A percentile compares a stretch with the other conserved stretches of the same genome.
These are phyloP conservation scores for Pulveroboletus ravenelii DNA, from an alignment of 768 basidiomycete genomes.

Conservation along the genomic window DNA sequence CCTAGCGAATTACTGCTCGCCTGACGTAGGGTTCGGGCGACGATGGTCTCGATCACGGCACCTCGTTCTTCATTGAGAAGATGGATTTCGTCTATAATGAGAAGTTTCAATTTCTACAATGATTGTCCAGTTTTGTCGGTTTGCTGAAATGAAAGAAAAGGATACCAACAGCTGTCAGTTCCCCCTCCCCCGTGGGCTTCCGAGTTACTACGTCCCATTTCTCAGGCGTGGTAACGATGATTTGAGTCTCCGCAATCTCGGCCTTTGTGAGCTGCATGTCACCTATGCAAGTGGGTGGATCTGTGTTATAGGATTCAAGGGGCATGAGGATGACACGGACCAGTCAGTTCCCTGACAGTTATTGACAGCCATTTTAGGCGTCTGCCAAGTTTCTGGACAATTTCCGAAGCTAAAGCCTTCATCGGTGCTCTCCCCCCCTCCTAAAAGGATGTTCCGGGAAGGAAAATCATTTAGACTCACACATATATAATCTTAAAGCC, in stretches of 20 bases:
- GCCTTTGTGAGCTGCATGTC: constrained; percentile 96
- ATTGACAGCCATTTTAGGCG: constrained; percentile 85
- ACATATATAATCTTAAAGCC: constrained; percentile 97
- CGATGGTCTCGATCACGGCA: constrained; percentile 96
- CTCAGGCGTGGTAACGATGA: constrained; percentile 98
- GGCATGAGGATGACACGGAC: constrained; percentile 32
- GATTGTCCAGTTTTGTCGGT: neutral
- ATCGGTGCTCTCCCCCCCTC: constrained; percentile 73
- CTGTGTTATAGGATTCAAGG: neutral
- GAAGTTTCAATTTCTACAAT: constrained; percentile 76
- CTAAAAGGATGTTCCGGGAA: neutral
- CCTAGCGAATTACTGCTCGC: constrained; percentile 32
- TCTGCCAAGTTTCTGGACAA: constrained; percentile 88
- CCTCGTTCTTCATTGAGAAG: constrained; percentile 96
- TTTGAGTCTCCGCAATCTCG: constrained; percentile 92
- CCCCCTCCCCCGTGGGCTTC: constrained; percentile 95
- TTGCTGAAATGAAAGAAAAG: neutral
- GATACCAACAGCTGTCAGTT: constrained; percentile 77
- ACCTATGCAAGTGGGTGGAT: constrained; percentile 33
- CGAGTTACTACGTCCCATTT: constrained; percentile 99
- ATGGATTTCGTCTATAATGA: constrained; percentile 98
- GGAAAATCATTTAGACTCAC: constrained; percentile 36
- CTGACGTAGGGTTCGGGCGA: constrained; percentile 90
- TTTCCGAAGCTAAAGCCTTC: constrained; percentile 96
- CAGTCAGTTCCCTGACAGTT: constrained; percentile 86